These are phyloP conservation scores for Botrytis squamosa DNA, from an alignment of 2,329 filamentous ascomycete species.

Conservation along the genomic window DNA sequence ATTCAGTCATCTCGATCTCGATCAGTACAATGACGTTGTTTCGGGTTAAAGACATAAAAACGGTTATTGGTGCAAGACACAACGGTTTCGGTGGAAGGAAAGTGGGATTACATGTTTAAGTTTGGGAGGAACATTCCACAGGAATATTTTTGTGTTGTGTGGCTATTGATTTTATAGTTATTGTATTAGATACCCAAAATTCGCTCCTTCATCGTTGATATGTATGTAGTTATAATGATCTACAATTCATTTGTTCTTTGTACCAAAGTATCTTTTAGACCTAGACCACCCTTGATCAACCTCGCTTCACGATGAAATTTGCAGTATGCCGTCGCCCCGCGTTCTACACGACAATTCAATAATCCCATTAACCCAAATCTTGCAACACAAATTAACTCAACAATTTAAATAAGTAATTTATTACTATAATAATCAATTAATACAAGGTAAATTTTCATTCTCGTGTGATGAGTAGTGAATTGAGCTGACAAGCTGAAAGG, in stretches of 20 bases:
- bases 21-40: slow-evolving; percentile 37
- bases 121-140: slow-evolving; percentile 1
- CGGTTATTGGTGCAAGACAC: neutral
- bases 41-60: slow-evolving; percentile 27
- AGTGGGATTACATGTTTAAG: slow-evolving; percentile 10
- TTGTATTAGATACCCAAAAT: slow-evolving; percentile 17
- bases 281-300: slow-evolving; percentile 18
- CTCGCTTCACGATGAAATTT: slow-evolving; percentile 23
- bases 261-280: slow-evolving; percentile 17
- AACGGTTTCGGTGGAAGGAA: neutral
- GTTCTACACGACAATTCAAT: slow-evolving; percentile 19
- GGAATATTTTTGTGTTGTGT: neutral
- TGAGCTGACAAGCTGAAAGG: slow-evolving; percentile 25
- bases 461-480: slow-evolving; percentile 16
- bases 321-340: slow-evolving; percentile 18
- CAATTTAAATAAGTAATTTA: neutral
- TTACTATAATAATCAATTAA: neutral
- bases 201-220: neutral
- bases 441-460: slow-evolving; percentile 1
- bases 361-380: slow-evolving; percentile 1
- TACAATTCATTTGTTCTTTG: slow-evolving; percentile 12
- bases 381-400: slow-evolving; percentile 11
- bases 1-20: slow-evolving; percentile 35
- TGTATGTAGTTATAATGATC: slow-evolving; percentile 14
- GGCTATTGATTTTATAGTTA: neutral